Percentiles rank a stretch among this genome's conserved stretches.
These are phyloP conservation scores for Candida albicans DNA, from an alignment of 1,139 yeast genomes.

Conservation along the genomic window DNA sequence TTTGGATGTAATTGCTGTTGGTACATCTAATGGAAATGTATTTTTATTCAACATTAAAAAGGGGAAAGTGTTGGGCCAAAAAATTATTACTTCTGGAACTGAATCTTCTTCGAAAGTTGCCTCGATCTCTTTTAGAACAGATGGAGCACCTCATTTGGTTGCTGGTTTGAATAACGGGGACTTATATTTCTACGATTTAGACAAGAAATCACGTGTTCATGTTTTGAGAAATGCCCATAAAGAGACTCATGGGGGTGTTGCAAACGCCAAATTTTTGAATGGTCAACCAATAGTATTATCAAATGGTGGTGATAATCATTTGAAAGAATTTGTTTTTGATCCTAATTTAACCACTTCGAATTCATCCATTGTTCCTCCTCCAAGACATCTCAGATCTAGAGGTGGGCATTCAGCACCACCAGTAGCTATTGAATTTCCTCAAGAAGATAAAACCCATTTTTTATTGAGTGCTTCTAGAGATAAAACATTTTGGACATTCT, in stretches of 20 bases:
- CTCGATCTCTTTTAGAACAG: conserved; percentile 86
- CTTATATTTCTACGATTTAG: conserved; percentile 79
- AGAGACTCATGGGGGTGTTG: conserved; percentile 78
- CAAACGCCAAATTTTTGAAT: conserved; percentile 71
- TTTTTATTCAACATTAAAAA: conserved; percentile 67
- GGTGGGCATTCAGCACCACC: conserved; percentile 98
- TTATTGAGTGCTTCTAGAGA: conserved; percentile 87
- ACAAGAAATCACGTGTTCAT: conserved; percentile 71
- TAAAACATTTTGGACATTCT: conserved; percentile 84
- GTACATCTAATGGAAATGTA: conserved; percentile 69
- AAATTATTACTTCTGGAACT: conserved; percentile 59
- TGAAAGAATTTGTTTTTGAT: conserved; percentile 92
- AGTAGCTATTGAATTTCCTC: conserved; percentile 71
- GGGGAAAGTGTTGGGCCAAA: conserved; percentile 53
- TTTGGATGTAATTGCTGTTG: conserved; percentile 78
- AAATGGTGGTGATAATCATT: conserved; percentile 86
- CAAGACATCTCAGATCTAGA: conserved; percentile 86
- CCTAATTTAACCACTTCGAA: conserved; percentile 76
- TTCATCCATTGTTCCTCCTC: conserved; percentile 74
- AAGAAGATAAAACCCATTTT: conserved; percentile 76
- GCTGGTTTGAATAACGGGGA: conserved; percentile 83
- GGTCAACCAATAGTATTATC: conserved; percentile 95
- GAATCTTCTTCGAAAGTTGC: conserved; percentile 52
- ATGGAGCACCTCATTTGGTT: conserved; percentile 82
- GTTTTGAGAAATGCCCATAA: conserved; percentile 70